Evolutionary conservation across 192 early-diverging fungal species (phyloP).

Genomic region (Backusella australiensis): DNA sequence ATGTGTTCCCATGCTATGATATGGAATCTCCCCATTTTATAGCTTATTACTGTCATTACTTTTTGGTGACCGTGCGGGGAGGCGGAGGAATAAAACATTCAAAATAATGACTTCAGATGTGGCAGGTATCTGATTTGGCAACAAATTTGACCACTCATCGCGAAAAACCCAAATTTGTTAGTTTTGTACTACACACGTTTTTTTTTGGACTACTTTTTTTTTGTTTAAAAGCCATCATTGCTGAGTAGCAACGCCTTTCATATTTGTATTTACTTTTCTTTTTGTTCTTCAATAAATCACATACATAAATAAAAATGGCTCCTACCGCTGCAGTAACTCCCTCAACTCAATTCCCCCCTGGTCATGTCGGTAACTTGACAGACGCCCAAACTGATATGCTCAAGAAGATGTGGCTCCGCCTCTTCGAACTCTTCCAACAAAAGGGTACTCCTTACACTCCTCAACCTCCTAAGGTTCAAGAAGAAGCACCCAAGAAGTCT

Average conservation of each 20-base stretch:
- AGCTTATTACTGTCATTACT: background rate
- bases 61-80: constrained; percentile 5
- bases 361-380: constrained; percentile 38
- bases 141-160: constrained; percentile 12
- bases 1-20: background rate
- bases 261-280: background rate
- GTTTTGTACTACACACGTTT: constrained; percentile 13
- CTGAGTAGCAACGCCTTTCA: background rate
- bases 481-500: background rate
- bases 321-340: background rate
- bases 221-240: background rate
- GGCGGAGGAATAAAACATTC: background rate
- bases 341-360: background rate
- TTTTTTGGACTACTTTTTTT: constrained; percentile 15
- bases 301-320: background rate
- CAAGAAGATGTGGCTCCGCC: constrained; percentile 44
- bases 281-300: background rate
- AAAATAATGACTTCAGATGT: background rate
- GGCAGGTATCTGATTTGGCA: constrained; percentile 3
- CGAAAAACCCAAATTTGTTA: constrained; percentile 12
- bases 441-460: background rate
- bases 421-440: constrained; percentile 43
- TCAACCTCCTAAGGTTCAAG: background rate
- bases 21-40: background rate
- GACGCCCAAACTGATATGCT: constrained; percentile 42